phyloP scores from a whole-genome alignment of 1,284 basidiomycete genomes.

The Abortiporus biennis region DNA sequence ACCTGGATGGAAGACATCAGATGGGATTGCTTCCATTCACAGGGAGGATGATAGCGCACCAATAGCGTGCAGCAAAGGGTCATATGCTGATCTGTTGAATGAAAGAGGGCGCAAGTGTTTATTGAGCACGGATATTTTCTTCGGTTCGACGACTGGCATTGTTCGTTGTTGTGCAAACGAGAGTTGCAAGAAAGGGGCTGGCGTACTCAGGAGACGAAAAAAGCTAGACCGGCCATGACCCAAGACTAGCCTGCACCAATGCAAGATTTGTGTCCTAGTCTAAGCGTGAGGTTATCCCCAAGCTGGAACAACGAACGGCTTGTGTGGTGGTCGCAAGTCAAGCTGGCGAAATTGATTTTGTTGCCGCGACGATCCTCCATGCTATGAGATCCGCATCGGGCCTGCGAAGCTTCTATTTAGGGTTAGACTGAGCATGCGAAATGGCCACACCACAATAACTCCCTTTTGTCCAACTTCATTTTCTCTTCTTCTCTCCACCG shows the following conservation, averaged over 20 bases:
- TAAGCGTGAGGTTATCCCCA: too few species aligned
- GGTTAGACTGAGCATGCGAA: conserved; percentile 19
- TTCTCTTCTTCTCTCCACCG: conserved; percentile 4
- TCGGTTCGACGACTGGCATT: conserved; percentile 11
- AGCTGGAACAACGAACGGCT: too few species aligned
- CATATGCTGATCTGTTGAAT: conserved; percentile 16
- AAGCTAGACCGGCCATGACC: too few species aligned
- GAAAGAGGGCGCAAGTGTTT: conserved; percentile 16
- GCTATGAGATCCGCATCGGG: conserved; percentile 28
- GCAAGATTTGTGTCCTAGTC: too few species aligned
- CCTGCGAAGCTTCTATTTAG: conserved; percentile 20
- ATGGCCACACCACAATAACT: conserved; percentile 4
- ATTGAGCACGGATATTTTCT: conserved; percentile 15
- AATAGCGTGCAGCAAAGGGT: conserved; percentile 19
- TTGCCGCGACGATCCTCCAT: conserved; percentile 22
- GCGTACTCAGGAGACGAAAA: too few species aligned
- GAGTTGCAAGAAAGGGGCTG: too few species aligned
- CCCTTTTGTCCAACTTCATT: conserved; percentile 1
- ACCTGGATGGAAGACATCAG: too few species aligned
- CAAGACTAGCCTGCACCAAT: too few species aligned
- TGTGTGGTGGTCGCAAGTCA: too few species aligned
- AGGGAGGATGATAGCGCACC: conserved; percentile 11
- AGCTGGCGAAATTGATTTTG: neutral
- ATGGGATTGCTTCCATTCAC: too few species aligned
- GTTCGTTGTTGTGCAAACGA: too few species aligned